Base-by-base conservation (phyloP, 441 rosid genomes). In the Euphorbia celastroides region DNA sequence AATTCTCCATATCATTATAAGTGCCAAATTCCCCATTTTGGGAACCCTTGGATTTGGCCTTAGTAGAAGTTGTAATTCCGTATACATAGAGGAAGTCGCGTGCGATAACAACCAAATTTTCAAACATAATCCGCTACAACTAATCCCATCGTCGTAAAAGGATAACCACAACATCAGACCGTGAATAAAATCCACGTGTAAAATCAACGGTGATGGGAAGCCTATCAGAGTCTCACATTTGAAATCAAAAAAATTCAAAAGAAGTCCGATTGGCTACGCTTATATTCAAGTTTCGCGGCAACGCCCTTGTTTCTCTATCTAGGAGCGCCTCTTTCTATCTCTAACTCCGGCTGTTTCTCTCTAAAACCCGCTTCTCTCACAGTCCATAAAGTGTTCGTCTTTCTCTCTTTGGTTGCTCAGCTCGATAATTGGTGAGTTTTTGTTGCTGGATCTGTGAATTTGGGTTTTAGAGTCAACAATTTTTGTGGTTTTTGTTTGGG, bases 241-340 rank as follows among this genome's bases (percentile, higher is more conserved):
- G 31, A 66, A 42, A 75, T 42, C 6, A 9, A 23, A 71, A 65
- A 28, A 20, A 64, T 6, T 36, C 34, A 34, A 60, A 26, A 34
- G 57, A 44, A 68, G 67, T 60, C 70, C 67, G 67, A 80, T 81
- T 85, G 86, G 86, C 64, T 57, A 72, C 72, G 28, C 70, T 80
- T 79, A 80, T 82, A 84, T 93, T 93, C 90, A 88, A 93, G 97
- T 93, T 93, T 93, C 97, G 96, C 97, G 97, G 97, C 92, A 90
- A 90, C 78, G 77, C 80, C 80, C 38, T 73, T 57, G n/a, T 26
- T 54, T 71, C 73, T 68, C 65, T 55, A 68, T 70, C 77, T 56
- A 60, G 64, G 57, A 59, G 60, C 46, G 20, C 60, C 75, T 31
- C 70, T 71, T 32, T 50, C 67, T 41, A 34, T 73, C 69, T 67